Conservation (phyloP, 768 basidiomycete genomes). For the Lepiota brunneoincarnata region DNA sequence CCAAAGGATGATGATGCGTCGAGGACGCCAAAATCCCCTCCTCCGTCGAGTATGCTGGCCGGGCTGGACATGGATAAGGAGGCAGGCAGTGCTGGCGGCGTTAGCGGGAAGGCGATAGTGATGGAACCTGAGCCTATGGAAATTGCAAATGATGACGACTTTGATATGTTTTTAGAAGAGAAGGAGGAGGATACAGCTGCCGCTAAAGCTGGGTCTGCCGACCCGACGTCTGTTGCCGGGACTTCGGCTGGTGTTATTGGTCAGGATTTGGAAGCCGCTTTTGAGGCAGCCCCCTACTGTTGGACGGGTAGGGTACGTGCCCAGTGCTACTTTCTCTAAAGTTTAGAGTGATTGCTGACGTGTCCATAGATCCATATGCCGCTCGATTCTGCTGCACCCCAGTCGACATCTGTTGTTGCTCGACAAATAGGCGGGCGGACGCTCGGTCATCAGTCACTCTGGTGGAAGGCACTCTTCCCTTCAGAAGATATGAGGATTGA, state of each 20-base stretch:
- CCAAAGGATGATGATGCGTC: conserved; percentile 29
- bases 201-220: conserved; percentile 31
- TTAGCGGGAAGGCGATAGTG: conserved; percentile 31
- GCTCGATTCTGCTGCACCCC: conserved; percentile 65
- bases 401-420: conserved; percentile 63
- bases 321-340: neutral
- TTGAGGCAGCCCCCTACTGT: conserved; percentile 53
- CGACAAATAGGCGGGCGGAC: conserved; percentile 78
- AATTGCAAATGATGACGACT: conserved; percentile 73
- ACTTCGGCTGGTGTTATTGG: conserved; percentile 18
- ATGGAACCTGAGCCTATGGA: conserved; percentile 38
- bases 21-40: conserved; percentile 12
- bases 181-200: conserved; percentile 48
- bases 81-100: neutral
- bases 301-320: conserved; percentile 72
- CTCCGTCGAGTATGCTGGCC: conserved; percentile 3
- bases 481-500: conserved; percentile 70
- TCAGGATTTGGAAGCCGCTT: conserved; percentile 22
- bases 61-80: conserved; percentile 22
- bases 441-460: conserved; percentile 50
- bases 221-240: too few species aligned
- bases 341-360: conserved; percentile 16
- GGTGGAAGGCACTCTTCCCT: conserved; percentile 81
- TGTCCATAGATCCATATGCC: conserved; percentile 71
- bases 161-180: conserved; percentile 81